Base-by-base conservation (phyloP, 2,329 filamentous ascomycete species). In the Blastomyces parvus region DNA sequence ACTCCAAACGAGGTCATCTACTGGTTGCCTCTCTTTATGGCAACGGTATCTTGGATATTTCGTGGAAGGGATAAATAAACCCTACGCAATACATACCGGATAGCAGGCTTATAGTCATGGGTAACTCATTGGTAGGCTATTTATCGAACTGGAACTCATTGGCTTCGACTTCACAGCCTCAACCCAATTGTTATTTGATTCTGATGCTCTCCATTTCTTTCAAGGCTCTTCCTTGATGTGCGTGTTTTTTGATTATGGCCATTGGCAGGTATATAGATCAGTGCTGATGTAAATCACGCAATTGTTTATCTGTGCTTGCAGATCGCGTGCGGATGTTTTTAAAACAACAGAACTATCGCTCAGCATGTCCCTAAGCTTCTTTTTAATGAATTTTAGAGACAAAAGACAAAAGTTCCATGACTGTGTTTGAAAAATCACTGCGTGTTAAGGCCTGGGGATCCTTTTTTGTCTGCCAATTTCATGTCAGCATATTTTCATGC, bases 41-140 rank as follows among this genome's bases (percentile, higher is more conserved):
- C 38, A 62, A 67, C 25, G 66, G 66, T 14, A 60, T 67, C 36
- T 62, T 67, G 33, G 61, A 64, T 61, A 67, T 67, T 36, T 66
- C 65, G 17, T 67, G 56, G 56, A 59, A 59, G 38, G 38, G 46
- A 17, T 59, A 44, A 44, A 33, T 44, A 44, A 44, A 44, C 3
- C 17, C 13, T 2, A 42, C 3, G 3, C 33, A 13, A 22, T 48
- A n/a, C 9, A n/a, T 25, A 48, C n/a, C 42, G 9, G 19, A 48
- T 48, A 19, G n/a, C n/a, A 13, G n/a, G 8, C 13, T 48, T 25
- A 1, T 11, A 48, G 8, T 3, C 11, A n/a, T 44, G n/a, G n/a
- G 25, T 25, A 48, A 11, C n/a, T 8, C n/a, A 22, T 11, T 48
- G 44, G n/a, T 17, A 8, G n/a, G 44, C 25, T 7, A 5, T 22